Evolutionary conservation across 2,329 filamentous ascomycete genomes (phyloP).

Genomic region (Dendrostoma leiphaemia): DNA sequence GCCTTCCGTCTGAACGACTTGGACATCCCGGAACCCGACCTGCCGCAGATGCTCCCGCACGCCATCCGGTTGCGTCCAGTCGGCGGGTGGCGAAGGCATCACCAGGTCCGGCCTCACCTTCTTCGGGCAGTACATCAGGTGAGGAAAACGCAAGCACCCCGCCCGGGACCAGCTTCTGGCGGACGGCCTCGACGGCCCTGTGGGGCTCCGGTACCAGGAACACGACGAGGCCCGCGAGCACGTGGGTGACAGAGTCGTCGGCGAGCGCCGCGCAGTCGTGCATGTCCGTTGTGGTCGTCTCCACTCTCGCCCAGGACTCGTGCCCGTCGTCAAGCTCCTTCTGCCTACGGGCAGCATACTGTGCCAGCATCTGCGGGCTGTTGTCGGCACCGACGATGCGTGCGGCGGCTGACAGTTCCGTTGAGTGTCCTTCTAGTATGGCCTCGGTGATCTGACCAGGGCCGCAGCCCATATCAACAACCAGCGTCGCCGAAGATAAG

Average conservation of each 20-base stretch:
- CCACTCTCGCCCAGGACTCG: conserved; percentile 8
- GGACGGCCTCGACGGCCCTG: conserved; percentile 13
- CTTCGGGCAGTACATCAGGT: conserved; percentile 13
- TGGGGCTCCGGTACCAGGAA: conserved; percentile 17
- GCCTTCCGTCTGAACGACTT: conserved; percentile 7
- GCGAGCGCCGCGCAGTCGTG: conserved; percentile 14
- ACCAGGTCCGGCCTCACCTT: conserved; percentile 16
- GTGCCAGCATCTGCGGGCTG: conserved; percentile 17
- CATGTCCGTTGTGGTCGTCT: conserved; percentile 6
- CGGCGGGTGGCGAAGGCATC: conserved; percentile 2
- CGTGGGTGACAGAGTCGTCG: conserved; percentile 16
- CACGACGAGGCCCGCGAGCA: conserved; percentile 15
- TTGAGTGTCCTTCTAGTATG: conserved; percentile 10
- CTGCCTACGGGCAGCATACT: conserved; percentile 4
- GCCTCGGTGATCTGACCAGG: conserved; percentile 19
- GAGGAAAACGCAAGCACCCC: conserved; percentile 18
- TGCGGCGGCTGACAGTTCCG: background rate
- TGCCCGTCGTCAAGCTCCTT: conserved; percentile 10
- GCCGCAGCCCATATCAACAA: conserved; percentile 21
- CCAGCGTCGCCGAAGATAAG: conserved; percentile 14
- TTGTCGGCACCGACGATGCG: conserved; percentile 18
- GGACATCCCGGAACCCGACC: conserved; percentile 14
- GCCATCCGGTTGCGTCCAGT: conserved; percentile 11
- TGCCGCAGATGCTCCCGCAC: conserved; percentile 6
- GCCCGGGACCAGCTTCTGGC: conserved; percentile 10